Conservation (phyloP, 2,329 filamentous ascomycete species). For the Pseudogymnoascus sp. region DNA sequence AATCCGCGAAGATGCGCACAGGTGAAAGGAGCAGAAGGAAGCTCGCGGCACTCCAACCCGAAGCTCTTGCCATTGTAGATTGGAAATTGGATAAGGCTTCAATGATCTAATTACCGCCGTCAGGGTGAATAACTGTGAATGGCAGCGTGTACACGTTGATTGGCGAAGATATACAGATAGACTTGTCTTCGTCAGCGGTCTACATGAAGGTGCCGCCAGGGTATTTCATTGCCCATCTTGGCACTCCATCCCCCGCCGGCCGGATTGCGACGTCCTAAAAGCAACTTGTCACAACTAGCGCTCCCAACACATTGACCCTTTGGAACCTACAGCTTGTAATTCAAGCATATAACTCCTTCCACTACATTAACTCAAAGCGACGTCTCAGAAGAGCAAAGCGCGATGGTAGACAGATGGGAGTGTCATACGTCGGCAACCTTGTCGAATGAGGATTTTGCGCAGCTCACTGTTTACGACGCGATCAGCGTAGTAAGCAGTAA, state of each 20-base stretch:
- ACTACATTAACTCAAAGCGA: neutral
- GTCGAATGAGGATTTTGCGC: neutral
- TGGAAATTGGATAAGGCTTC: neutral
- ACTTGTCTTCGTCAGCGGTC: neutral
- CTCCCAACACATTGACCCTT: neutral
- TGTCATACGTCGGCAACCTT: neutral
- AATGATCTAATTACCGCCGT: neutral
- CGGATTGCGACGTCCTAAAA: neutral
- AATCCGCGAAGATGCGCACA: neutral
- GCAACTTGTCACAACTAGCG: neutral
- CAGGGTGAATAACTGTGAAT: neutral
- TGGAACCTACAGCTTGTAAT: too few relatives aligned
- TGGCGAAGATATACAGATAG: neutral
- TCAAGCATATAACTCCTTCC: neutral
- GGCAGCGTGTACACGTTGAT: neutral
- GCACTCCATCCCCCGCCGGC: neutral
- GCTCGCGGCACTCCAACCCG: neutral
- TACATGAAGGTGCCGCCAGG: neutral
- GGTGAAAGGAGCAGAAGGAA: neutral
- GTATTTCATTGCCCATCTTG: neutral
- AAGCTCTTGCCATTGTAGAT: neutral
- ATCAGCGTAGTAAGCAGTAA: slow-evolving; percentile 4
- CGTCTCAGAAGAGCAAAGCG: neutral
- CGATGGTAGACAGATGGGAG: neutral
- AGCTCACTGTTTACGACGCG: neutral